Evolutionary conservation across 495 filamentous ascomycete genomes (phyloP).

Genomic region (Podospora sp.): DNA sequence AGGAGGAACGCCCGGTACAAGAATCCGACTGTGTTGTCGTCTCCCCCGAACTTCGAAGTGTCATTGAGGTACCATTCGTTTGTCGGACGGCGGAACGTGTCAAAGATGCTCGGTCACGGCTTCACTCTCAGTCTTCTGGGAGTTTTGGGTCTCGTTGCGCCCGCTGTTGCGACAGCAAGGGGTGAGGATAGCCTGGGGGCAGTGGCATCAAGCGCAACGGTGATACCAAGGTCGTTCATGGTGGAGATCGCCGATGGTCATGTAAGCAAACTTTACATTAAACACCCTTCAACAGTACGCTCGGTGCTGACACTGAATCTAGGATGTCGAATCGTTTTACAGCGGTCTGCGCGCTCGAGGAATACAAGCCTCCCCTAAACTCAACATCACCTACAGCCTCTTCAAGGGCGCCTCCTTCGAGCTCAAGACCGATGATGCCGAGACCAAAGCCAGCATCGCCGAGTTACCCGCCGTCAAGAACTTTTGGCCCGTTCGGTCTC

Average conservation of each 20-base stretch:
- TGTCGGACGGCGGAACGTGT: no score
- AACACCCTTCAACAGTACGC: neutral
- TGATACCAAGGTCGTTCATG: neutral
- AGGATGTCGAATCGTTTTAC: conserved; percentile 13
- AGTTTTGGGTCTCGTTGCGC: neutral
- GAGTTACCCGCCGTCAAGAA: conserved; percentile 5
- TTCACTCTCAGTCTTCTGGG: neutral
- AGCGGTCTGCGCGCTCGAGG: neutral
- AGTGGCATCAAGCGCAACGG: neutral
- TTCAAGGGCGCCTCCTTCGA: conserved; percentile 44
- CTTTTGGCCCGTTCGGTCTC: conserved; percentile 7
- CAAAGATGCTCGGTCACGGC: no score
- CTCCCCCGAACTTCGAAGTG: no score
- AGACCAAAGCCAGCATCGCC: conserved; percentile 14
- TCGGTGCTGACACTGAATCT: neutral
- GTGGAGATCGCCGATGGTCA: neutral
- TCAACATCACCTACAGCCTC: conserved; percentile 38
- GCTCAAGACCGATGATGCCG: conserved; percentile 34
- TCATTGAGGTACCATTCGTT: no score
- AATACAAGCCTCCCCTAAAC: conserved; percentile 29
- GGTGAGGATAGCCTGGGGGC: neutral
- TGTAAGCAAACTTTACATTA: no score
- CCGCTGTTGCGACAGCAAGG: neutral
- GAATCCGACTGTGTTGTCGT: no score
- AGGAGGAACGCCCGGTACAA: no score